Evolutionary conservation across 2,329 filamentous ascomycete genomes (phyloP).

Genomic region (Microdochium nivale): DNA sequence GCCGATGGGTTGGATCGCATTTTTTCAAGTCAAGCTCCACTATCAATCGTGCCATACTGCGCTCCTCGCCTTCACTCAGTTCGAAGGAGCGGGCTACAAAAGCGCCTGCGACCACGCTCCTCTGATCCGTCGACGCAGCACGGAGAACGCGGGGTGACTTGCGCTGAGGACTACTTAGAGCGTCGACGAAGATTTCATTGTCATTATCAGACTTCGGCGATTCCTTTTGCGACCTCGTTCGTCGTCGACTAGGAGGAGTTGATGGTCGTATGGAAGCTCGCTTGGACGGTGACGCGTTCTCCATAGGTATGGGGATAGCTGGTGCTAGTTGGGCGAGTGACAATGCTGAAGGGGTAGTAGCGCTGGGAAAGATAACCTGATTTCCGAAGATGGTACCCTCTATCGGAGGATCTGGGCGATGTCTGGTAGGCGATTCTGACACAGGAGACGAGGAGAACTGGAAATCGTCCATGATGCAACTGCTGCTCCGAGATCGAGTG

Average conservation of each 20-base stretch:
- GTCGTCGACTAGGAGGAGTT: slow-evolving; percentile 8
- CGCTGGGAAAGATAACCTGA: not conserved
- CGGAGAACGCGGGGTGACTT: slow-evolving; percentile 16
- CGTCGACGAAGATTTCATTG: slow-evolving; percentile 40
- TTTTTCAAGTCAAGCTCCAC: slow-evolving; percentile 39
- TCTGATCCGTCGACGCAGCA: slow-evolving; percentile 55
- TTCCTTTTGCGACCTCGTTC: slow-evolving; percentile 15
- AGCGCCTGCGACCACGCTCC: slow-evolving; percentile 95
- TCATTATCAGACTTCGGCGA: slow-evolving; percentile 30
- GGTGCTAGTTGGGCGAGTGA: too few relatives aligned
- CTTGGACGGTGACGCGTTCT: not conserved
- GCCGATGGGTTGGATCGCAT: slow-evolving; percentile 16
- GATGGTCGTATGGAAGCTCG: slow-evolving; percentile 3
- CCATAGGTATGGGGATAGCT: not conserved
- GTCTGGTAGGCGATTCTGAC: slow-evolving; percentile 37
- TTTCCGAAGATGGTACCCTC: slow-evolving; percentile 1
- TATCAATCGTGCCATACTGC: slow-evolving; percentile 36
- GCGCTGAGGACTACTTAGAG: slow-evolving; percentile 31
- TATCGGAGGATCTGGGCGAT: slow-evolving; percentile 13
- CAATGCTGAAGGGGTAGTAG: too few relatives aligned
- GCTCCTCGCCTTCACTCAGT: slow-evolving; percentile 31
- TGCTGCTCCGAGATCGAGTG: slow-evolving; percentile 32
- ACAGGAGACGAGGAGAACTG: slow-evolving; percentile 47
- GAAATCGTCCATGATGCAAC: slow-evolving; percentile 35
- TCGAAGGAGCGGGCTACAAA: slow-evolving; percentile 59